phyloP scores from a whole-genome alignment of 2,329 filamentous ascomycete genomes.

The Diplodia seriata region DNA sequence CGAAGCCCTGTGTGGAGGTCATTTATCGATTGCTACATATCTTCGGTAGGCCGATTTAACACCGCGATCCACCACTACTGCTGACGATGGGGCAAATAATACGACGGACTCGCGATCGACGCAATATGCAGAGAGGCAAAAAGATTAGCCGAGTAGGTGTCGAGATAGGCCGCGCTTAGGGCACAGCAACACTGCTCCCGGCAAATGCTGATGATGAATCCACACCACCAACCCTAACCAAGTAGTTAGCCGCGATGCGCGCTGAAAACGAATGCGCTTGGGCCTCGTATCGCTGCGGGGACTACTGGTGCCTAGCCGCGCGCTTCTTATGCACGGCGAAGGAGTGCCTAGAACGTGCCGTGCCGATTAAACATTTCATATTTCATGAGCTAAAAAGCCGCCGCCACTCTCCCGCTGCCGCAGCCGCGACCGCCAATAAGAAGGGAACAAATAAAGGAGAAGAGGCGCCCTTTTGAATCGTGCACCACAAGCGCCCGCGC shows the following conservation, averaged over 20 bases:
- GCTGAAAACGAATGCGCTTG: not conserved
- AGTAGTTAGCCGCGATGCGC: not conserved
- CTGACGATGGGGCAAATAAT: no score
- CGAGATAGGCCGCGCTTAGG: not conserved
- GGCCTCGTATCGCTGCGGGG: constrained; percentile 1
- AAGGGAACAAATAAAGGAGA: not conserved
- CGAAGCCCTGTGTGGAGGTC: no score
- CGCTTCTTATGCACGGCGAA: not conserved
- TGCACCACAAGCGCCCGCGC: not conserved
- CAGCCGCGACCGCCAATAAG: not conserved
- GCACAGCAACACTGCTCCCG: not conserved
- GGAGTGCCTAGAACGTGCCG: not conserved
- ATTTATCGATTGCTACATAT: no score
- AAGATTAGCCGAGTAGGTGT: not conserved
- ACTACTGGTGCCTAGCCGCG: not conserved
- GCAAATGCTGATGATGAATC: not conserved
- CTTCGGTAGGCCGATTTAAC: no score
- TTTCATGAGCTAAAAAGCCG: not conserved
- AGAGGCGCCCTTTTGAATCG: not conserved
- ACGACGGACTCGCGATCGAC: no score
- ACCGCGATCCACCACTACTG: no score
- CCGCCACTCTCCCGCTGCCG: not conserved
- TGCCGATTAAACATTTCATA: not conserved
- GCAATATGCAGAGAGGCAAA: not conserved
- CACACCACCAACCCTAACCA: not conserved